phyloP scores from a whole-genome alignment of 2,329 filamentous ascomycete species.

The Fusarium abutilonis region DNA sequence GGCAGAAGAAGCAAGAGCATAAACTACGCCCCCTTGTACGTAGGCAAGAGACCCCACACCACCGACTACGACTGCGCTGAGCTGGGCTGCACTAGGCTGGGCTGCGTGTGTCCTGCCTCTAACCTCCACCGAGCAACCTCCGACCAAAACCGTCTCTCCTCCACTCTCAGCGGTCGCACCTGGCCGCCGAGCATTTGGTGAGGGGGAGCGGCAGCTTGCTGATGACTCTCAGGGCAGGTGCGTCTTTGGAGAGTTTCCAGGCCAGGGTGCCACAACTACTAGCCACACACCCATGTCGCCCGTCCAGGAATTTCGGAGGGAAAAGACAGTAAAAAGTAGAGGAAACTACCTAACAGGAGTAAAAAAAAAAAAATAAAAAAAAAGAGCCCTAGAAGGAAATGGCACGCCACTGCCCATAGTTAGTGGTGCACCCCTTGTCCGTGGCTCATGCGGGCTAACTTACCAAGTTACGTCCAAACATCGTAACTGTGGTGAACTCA shows the following conservation, averaged over 20 bases:
- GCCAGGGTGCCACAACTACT: constrained; percentile 11
- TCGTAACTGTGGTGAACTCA: constrained; percentile 29
- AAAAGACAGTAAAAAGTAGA: not conserved
- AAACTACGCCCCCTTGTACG: constrained; percentile 21
- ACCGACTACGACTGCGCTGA: not conserved
- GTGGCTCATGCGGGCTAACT: constrained; percentile 26
- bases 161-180: constrained; percentile 20
- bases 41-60: constrained; percentile 32
- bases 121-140: constrained; percentile 11
- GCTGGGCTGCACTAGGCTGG: not conserved
- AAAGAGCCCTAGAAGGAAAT: not conserved
- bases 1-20: not conserved
- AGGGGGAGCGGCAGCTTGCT: constrained; percentile 35
- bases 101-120: not conserved
- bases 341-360: constrained; percentile 1
- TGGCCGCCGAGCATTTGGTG: constrained; percentile 19
- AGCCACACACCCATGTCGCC: constrained; percentile 1
- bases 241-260: constrained; percentile 27
- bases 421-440: constrained; percentile 24
- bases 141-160: constrained; percentile 26
- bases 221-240: constrained; percentile 38
- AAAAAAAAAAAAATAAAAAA: not conserved
- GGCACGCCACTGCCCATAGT: constrained; percentile 26
- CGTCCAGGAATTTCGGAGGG: not conserved
- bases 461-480: constrained; percentile 27